phyloP scores from a whole-genome alignment of 768 basidiomycete genomes.

The Clitopilus hobsonii region DNA sequence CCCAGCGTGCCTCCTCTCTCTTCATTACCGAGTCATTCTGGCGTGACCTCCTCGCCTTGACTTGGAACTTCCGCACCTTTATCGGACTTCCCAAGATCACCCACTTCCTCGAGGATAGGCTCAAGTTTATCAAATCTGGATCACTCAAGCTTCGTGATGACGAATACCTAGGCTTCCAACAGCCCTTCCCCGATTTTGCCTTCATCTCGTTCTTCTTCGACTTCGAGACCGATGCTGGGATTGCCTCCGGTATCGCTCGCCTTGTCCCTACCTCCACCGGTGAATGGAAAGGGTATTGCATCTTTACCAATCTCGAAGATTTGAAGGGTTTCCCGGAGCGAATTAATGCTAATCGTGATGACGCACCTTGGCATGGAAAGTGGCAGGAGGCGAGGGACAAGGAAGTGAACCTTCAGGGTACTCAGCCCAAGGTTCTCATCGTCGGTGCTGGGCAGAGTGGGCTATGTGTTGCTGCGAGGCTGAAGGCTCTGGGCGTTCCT shows the following conservation, averaged over 20 bases:
- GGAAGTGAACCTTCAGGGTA: not conserved
- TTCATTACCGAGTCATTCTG: slow-evolving; percentile 26
- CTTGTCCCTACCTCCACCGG: slow-evolving; percentile 37
- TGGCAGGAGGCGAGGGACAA: not conserved
- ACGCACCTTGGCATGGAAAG: not conserved
- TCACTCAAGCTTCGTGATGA: not conserved
- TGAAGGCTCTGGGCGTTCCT: slow-evolving; percentile 49
- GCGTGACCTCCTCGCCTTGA: slow-evolving; percentile 7
- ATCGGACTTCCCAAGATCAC: slow-evolving; percentile 3
- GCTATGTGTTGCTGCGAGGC: slow-evolving; percentile 53
- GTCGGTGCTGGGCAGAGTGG: slow-evolving; percentile 62
- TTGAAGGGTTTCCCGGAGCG: slow-evolving; percentile 42
- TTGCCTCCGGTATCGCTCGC: slow-evolving; percentile 40
- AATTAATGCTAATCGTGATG: not conserved
- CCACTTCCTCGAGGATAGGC: slow-evolving; percentile 1
- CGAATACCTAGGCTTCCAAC: not conserved
- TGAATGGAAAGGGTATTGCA: slow-evolving; percentile 45
- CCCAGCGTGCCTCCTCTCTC: slow-evolving; percentile 27
- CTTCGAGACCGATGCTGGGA: slow-evolving; percentile 23
- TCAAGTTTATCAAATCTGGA: not conserved
- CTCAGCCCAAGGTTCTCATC: slow-evolving; percentile 37
- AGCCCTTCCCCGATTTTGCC: not conserved
- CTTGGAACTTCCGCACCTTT: slow-evolving; percentile 8
- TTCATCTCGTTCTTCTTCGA: slow-evolving; percentile 3
- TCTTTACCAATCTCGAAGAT: slow-evolving; percentile 50